Percentiles rank a stretch among this genome's conserved stretches.
Evolutionary conservation across 2,329 filamentous ascomycete genomes (phyloP).

Genomic region (Xylaria polymorpha): DNA sequence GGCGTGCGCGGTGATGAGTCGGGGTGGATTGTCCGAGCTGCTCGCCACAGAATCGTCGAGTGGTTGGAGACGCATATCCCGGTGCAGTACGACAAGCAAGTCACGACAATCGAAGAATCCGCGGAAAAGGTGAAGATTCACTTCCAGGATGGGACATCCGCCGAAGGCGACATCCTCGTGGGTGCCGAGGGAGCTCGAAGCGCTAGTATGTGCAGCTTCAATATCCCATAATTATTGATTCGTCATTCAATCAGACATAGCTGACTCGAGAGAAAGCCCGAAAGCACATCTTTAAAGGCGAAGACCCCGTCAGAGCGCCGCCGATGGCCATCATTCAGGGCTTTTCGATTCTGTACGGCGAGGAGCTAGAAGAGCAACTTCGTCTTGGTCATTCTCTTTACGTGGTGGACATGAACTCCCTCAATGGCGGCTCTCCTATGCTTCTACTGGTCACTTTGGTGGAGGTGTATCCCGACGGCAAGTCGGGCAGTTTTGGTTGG

Average conservation of each 20-base stretch:
- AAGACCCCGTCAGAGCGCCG: slow-evolving; percentile 46
- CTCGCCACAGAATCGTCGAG: slow-evolving; percentile 46
- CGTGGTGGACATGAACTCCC: slow-evolving; percentile 42
- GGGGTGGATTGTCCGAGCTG: slow-evolving; percentile 50
- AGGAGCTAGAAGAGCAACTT: slow-evolving; percentile 49
- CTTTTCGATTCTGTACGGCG: slow-evolving; percentile 44
- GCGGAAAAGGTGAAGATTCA: slow-evolving; percentile 52
- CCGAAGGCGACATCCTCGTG: slow-evolving; percentile 58
- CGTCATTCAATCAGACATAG: not conserved
- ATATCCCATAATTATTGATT: not conserved
- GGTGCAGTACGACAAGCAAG: slow-evolving; percentile 55
- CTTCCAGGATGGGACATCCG: slow-evolving; percentile 58
- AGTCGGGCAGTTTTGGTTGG: slow-evolving; percentile 43
- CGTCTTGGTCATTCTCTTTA: slow-evolving; percentile 50
- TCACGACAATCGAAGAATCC: slow-evolving; percentile 51
- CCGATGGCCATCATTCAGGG: slow-evolving; percentile 48
- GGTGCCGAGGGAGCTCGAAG: slow-evolving; percentile 60
- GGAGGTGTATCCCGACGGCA: slow-evolving; percentile 39
- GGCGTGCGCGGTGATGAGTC: slow-evolving; percentile 40
- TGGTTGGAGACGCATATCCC: slow-evolving; percentile 46
- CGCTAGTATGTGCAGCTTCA: slow-evolving; percentile 46
- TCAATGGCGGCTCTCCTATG: slow-evolving; percentile 36
- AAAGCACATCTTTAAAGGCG: slow-evolving; percentile 46
- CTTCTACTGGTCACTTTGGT: slow-evolving; percentile 43
- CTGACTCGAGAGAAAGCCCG: slow-evolving; percentile 45